Conservation (phyloP, 495 filamentous ascomycete genomes). For the Hypoxylon rickii region DNA sequence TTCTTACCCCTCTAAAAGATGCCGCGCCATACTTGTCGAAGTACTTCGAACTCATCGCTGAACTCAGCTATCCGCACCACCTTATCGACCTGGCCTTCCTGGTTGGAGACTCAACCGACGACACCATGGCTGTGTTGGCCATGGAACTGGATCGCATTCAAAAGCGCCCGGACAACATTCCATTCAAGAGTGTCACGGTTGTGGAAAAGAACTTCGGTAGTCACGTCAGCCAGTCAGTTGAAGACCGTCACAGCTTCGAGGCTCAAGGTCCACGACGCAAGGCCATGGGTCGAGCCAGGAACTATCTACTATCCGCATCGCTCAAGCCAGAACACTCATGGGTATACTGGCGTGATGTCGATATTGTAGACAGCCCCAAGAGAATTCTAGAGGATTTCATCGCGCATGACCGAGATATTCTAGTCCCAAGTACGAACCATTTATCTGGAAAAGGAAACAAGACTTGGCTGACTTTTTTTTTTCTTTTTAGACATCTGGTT, state of each 20-base stretch:
- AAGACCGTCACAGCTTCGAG: slow-evolving; percentile 81
- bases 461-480: slow-evolving; percentile 40
- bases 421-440: slow-evolving; percentile 84
- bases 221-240: slow-evolving; percentile 69
- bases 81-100: slow-evolving; percentile 96
- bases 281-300: slow-evolving; percentile 85
- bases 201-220: slow-evolving; percentile 89
- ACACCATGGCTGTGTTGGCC: slow-evolving; percentile 79
- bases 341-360: slow-evolving; percentile 99
- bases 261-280: slow-evolving; percentile 91
- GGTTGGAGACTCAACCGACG: slow-evolving; percentile 87
- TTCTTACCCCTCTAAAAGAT: slow-evolving; percentile 93
- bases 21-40: slow-evolving; percentile 78
- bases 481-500: slow-evolving; percentile 86
- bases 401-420: slow-evolving; percentile 86
- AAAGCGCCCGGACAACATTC: slow-evolving; percentile 72
- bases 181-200: slow-evolving; percentile 81
- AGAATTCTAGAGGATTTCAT: slow-evolving; percentile 94
- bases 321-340: slow-evolving; percentile 93
- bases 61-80: slow-evolving; percentile 92
- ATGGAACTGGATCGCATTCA: slow-evolving; percentile 88
- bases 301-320: slow-evolving; percentile 85
- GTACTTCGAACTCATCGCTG: slow-evolving; percentile 90
- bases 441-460: background rate
- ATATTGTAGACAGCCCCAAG: slow-evolving; percentile 87